These are phyloP conservation scores for Talaromyces sp. DNA, from an alignment of 2,329 filamentous ascomycete species.

Conservation along the genomic window DNA sequence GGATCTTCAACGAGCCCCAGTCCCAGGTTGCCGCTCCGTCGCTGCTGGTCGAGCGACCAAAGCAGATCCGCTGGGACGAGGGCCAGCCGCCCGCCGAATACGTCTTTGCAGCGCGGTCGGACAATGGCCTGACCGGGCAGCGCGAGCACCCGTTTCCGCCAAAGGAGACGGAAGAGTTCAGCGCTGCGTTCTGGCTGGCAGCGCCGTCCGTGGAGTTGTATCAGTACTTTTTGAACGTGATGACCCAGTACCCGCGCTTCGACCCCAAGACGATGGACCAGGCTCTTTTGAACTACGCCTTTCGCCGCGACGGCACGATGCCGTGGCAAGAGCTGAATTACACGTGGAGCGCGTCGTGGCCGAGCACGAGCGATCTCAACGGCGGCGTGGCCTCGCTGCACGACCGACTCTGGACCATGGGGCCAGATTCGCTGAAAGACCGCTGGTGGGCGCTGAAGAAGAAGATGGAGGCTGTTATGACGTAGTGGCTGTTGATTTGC, in stretches of 20 bases:
- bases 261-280: conserved; percentile 39
- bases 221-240: conserved; percentile 35
- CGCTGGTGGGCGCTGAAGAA: background rate
- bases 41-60: background rate
- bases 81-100: conserved; percentile 3
- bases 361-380: background rate
- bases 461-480: background rate
- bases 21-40: background rate
- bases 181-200: conserved; percentile 36
- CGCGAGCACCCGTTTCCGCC: conserved; percentile 5
- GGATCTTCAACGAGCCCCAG: conserved; percentile 32
- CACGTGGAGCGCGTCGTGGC: conserved; percentile 28
- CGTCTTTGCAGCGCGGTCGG: conserved; percentile 5
- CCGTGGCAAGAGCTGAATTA: conserved; percentile 38
- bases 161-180: conserved; percentile 10
- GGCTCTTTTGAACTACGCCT: conserved; percentile 43
- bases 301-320: conserved; percentile 37
- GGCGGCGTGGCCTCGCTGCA: conserved; percentile 2
- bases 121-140: conserved; percentile 1
- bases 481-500: background rate
- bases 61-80: conserved; percentile 6
- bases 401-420: background rate
- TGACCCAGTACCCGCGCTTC: conserved; percentile 32
- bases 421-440: background rate
- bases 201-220: conserved; percentile 36